Evolutionary conservation across 2,329 filamentous ascomycete species (phyloP).

Genomic region (Fusarium virguliforme): DNA sequence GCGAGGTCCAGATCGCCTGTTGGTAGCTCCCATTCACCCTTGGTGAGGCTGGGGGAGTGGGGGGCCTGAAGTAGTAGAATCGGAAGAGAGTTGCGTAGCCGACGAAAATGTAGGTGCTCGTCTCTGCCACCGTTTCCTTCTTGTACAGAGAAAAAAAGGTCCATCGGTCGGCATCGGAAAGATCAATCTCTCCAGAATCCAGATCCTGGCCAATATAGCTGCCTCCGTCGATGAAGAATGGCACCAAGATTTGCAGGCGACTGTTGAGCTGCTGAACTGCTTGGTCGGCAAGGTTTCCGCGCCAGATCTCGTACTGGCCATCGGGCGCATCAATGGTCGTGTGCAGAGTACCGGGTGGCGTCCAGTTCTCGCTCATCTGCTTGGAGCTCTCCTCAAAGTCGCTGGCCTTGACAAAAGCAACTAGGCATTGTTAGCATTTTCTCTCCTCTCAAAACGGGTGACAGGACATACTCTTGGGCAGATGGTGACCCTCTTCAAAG

Average conservation of each 20-base stretch:
- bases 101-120: slow-evolving; percentile 82
- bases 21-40: slow-evolving; percentile 63
- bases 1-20: slow-evolving; percentile 66
- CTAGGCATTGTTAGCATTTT: slow-evolving; percentile 59
- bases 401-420: slow-evolving; percentile 75
- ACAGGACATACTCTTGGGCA: slow-evolving; percentile 74
- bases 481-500: slow-evolving; percentile 74
- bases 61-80: slow-evolving; percentile 77
- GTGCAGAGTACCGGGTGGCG: slow-evolving; percentile 83
- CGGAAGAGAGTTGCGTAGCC: slow-evolving; percentile 94
- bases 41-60: slow-evolving; percentile 62
- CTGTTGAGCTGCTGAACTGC: slow-evolving; percentile 80
- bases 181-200: slow-evolving; percentile 71
- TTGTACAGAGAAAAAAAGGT: slow-evolving; percentile 90
- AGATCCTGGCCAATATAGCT: slow-evolving; percentile 73
- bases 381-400: slow-evolving; percentile 75
- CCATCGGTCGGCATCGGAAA: slow-evolving; percentile 86
- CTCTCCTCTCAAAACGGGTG: slow-evolving; percentile 2
- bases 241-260: slow-evolving; percentile 86
- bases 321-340: slow-evolving; percentile 74
- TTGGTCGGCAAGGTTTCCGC: slow-evolving; percentile 79
- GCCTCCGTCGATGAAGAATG: slow-evolving; percentile 95
- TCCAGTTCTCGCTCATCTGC: slow-evolving; percentile 65
- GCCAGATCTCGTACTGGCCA: slow-evolving; percentile 87
- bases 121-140: slow-evolving; percentile 67